phyloP scores from a whole-genome alignment of 352 stramenopile species.

The Phytophthora litchii region DNA sequence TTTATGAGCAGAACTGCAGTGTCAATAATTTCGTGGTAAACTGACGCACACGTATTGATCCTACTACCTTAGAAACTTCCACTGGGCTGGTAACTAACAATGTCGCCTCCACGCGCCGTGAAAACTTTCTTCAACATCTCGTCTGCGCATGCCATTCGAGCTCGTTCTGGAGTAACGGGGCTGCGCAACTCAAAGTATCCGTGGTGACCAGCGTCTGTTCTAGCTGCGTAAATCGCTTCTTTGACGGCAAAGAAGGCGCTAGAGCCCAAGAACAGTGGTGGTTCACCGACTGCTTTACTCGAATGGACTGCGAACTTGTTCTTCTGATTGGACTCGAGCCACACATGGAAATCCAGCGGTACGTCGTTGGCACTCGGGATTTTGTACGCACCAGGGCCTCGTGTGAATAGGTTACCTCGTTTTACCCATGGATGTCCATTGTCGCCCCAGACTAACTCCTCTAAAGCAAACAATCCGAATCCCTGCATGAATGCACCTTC shows the following conservation, averaged over 20 bases:
- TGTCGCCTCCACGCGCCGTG: constrained; percentile 58
- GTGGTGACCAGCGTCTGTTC: constrained; percentile 62
- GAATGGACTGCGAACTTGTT: constrained; percentile 96
- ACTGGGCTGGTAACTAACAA: constrained; percentile 61
- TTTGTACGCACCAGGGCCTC: constrained; percentile 96
- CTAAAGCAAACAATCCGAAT: constrained; percentile 94
- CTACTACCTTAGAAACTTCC: constrained; percentile 59
- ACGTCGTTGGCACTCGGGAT: constrained; percentile 97
- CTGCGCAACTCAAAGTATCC: constrained; percentile 78
- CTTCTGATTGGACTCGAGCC: constrained; percentile 91
- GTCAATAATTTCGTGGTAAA: constrained; percentile 17
- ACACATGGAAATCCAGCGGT: constrained; percentile 94
- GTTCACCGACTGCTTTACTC: constrained; percentile 96
- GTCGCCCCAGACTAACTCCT: constrained; percentile 95
- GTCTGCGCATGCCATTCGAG: constrained; percentile 84
- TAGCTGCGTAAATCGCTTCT: constrained; percentile 90
- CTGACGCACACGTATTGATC: constrained; percentile 12
- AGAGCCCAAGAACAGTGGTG: constrained; percentile 94
- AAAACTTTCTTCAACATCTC: constrained; percentile 77
- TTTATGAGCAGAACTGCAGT: constrained; percentile 16
- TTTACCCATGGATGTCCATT: constrained; percentile 94
- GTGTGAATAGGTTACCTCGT: constrained; percentile 92
- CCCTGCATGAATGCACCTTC: constrained; percentile 97
- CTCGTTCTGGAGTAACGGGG: constrained; percentile 82
- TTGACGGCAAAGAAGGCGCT: constrained; percentile 97